Evolutionary conservation across 23 red algal genomes (phyloP).

Genomic region (Gracilaria domingensis): DNA sequence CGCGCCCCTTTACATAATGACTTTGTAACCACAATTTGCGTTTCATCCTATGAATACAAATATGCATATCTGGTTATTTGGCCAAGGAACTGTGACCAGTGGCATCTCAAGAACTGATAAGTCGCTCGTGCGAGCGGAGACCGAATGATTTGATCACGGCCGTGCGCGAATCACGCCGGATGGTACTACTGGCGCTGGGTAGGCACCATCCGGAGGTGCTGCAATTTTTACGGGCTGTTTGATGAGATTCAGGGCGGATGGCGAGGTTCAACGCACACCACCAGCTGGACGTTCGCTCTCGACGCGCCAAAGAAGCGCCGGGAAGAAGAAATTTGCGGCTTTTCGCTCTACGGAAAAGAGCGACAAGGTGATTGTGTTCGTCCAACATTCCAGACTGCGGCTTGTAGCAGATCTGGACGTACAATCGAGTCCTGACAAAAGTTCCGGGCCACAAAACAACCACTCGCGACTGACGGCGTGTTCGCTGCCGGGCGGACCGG

Average conservation of each 20-base stretch:
- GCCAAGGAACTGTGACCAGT: conserved; percentile 78
- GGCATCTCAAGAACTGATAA: conserved; percentile 81
- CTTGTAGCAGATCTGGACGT: conserved; percentile 80
- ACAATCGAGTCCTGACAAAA: conserved; percentile 74
- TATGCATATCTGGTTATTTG: conserved; percentile 83
- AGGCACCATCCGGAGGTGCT: conserved; percentile 73
- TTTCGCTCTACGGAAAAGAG: conserved; percentile 50
- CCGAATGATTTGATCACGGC: conserved; percentile 86
- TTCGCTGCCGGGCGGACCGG: conserved; percentile 64
- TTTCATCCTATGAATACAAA: conserved; percentile 87
- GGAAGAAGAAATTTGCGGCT: conserved; percentile 74
- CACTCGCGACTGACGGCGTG: conserved; percentile 71
- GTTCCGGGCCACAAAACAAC: conserved; percentile 75
- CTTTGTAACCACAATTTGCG: conserved; percentile 82
- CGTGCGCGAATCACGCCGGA: conserved; percentile 79
- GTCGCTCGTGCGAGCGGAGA: conserved; percentile 55
- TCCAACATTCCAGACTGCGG: conserved; percentile 89
- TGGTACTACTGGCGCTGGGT: conserved; percentile 82
- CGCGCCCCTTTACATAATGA: conserved; percentile 81
- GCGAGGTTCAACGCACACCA: conserved; percentile 81
- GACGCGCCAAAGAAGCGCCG: conserved; percentile 60
- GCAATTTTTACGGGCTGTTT: conserved; percentile 85
- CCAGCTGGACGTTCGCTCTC: conserved; percentile 91
- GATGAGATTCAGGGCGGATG: conserved; percentile 85
- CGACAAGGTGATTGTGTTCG: conserved; percentile 83